Conservation (phyloP, 192 early-diverging fungal genomes). For the Kappamyces sp. region DNA sequence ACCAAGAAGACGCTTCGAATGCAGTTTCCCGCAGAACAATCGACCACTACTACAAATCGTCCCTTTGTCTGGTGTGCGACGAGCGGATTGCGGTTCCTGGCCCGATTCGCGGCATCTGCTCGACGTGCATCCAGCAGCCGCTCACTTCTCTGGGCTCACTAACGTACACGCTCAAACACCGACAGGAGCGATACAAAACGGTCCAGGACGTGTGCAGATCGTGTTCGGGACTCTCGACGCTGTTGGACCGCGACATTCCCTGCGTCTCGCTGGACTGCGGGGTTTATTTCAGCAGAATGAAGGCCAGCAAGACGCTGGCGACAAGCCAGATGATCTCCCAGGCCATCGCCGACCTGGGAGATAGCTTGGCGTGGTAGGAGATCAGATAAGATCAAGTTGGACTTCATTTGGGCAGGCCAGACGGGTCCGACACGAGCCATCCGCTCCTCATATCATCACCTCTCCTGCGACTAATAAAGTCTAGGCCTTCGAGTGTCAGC, state of each 20-base stretch:
- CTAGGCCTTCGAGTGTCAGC: too few species aligned
- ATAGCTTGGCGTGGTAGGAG: too few species aligned
- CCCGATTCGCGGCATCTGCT: conserved; percentile 22
- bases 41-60: conserved; percentile 65
- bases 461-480: too few species aligned
- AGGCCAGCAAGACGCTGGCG: too few species aligned
- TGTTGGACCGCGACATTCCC: conserved; percentile 32
- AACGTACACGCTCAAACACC: conserved; percentile 18
- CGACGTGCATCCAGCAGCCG: conserved; percentile 15
- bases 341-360: too few species aligned
- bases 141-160: conserved; percentile 18
- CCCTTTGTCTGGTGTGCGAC: conserved; percentile 57
- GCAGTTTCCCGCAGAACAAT: conserved; percentile 34
- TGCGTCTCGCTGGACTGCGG: conserved; percentile 62
- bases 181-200: conserved; percentile 30
- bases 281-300: conserved; percentile 37
- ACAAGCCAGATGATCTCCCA: too few species aligned
- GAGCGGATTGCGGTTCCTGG: conserved; percentile 29
- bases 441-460: too few species aligned
- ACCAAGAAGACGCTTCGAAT: conserved; percentile 32
- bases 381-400: too few species aligned
- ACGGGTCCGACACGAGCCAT: too few species aligned
- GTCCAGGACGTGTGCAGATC: conserved; percentile 42
- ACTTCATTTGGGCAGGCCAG: too few species aligned
- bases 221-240: conserved; percentile 38